Conservation (phyloP, 75 land plant species). For the Isoetes taiwanensis region DNA sequence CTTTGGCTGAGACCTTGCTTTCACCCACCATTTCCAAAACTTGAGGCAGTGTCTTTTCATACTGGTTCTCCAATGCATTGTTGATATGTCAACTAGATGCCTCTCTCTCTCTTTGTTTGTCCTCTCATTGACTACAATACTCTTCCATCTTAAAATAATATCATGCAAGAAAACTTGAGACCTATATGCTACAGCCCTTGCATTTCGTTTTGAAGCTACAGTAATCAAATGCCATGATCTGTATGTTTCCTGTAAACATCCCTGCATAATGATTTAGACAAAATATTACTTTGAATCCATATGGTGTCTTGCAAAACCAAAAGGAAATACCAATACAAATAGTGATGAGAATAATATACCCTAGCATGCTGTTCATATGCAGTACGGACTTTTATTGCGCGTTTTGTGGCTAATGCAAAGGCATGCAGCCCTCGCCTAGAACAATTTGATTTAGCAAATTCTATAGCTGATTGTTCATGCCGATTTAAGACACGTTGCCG, state of each 20-base stretch:
- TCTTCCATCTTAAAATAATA: slow-evolving; percentile 2
- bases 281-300: background rate
- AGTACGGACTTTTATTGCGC: slow-evolving; percentile 5
- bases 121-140: background rate
- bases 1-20: no score
- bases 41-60: background rate
- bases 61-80: background rate
- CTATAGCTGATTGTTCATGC: background rate
- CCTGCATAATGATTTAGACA: background rate
- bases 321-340: background rate
- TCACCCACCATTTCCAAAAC: background rate
- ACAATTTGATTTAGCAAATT: slow-evolving; percentile 8
- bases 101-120: background rate
- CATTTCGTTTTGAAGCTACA: background rate
- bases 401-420: background rate
- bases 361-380: background rate
- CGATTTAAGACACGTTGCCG: background rate
- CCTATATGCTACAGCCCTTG: background rate
- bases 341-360: background rate
- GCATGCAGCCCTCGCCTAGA: slow-evolving; percentile 2
- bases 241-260: background rate
- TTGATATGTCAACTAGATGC: background rate
- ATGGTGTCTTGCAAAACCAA: background rate
- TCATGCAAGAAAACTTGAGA: background rate
- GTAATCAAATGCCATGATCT: background rate